A percentile compares a stretch with the other conserved stretches of the same genome.
Conservation (phyloP, 768 basidiomycete species). For the Suillus paluster region DNA sequence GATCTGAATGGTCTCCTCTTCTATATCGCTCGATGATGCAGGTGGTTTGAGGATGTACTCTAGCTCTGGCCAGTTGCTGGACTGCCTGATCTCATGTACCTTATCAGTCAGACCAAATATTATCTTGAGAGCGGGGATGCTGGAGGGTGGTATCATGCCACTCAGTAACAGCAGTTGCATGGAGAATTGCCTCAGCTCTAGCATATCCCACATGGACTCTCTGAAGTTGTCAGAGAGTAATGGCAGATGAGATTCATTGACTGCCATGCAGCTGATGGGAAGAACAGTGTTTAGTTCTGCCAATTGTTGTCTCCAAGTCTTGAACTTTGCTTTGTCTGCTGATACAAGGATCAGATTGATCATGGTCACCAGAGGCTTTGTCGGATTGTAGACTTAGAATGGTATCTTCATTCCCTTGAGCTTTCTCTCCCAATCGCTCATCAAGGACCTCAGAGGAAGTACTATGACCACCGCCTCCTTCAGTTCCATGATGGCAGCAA, state of each 20-base stretch:
- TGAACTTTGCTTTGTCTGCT: slow-evolving; percentile 5
- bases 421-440: slow-evolving; percentile 26
- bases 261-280: slow-evolving; percentile 12
- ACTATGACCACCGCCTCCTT: slow-evolving; percentile 16
- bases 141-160: slow-evolving; percentile 17
- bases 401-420: slow-evolving; percentile 16
- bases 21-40: not conserved
- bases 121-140: not conserved
- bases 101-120: slow-evolving; percentile 12
- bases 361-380: not conserved
- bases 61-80: slow-evolving; percentile 19
- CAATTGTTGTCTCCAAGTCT: slow-evolving; percentile 16
- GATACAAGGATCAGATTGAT: slow-evolving; percentile 5
- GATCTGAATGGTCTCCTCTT: not conserved
- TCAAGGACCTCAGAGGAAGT: slow-evolving; percentile 25
- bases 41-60: slow-evolving; percentile 5
- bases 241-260: slow-evolving; percentile 32
- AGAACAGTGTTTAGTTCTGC: not conserved
- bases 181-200: slow-evolving; percentile 13
- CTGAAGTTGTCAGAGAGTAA: slow-evolving; percentile 17
- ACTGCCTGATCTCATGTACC: not conserved
- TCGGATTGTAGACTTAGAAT: slow-evolving; percentile 20
- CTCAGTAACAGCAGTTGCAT: slow-evolving; percentile 25
- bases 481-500: slow-evolving; percentile 24
- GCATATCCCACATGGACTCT: slow-evolving; percentile 7